Conservation (phyloP, 2,329 filamentous ascomycete genomes). For the Curvularia eragrostidis region DNA sequence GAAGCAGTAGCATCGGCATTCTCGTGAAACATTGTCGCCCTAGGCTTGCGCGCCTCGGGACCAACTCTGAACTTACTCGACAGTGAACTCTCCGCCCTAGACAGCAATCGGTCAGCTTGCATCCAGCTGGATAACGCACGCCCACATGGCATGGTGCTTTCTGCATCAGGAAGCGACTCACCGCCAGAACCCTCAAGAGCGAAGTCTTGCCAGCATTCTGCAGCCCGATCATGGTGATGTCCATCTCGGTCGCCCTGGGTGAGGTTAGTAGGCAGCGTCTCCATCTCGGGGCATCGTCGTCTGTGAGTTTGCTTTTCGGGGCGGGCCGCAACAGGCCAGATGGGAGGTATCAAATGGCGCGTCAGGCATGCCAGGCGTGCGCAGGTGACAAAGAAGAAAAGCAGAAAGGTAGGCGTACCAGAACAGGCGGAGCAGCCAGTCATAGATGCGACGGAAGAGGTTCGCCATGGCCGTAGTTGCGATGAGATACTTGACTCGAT, state of each 20-base stretch:
- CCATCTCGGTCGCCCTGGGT: constrained; percentile 95
- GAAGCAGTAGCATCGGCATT: constrained; percentile 36
- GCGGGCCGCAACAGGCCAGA: constrained; percentile 23
- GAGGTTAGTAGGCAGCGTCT: constrained; percentile 30
- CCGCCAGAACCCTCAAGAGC: constrained; percentile 88
- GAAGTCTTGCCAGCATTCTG: constrained; percentile 99
- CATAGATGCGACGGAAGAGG: constrained; percentile 92
- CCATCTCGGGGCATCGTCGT: constrained; percentile 19
- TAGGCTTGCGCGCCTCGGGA: constrained; percentile 35
- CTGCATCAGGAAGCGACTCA: constrained; percentile 63
- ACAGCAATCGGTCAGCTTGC: constrained; percentile 40
- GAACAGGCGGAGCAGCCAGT: constrained; percentile 97
- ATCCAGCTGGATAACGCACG: constrained; percentile 27
- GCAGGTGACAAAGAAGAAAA: constrained; percentile 18
- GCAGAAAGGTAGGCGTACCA: constrained; percentile 68
- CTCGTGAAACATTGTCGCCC: constrained; percentile 35
- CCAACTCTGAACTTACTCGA: constrained; percentile 78
- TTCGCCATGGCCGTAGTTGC: constrained; percentile 71
- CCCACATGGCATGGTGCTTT: constrained; percentile 38
- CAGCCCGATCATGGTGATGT: constrained; percentile 97
- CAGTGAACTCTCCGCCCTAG: constrained; percentile 96
- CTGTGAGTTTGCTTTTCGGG: constrained; percentile 27
- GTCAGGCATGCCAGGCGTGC: constrained; percentile 32
- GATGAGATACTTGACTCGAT: constrained; percentile 48
- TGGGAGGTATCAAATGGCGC: constrained; percentile 37